These are phyloP conservation scores for Talaromyces ruber DNA, from an alignment of 495 filamentous ascomycete genomes.

Conservation along the genomic window DNA sequence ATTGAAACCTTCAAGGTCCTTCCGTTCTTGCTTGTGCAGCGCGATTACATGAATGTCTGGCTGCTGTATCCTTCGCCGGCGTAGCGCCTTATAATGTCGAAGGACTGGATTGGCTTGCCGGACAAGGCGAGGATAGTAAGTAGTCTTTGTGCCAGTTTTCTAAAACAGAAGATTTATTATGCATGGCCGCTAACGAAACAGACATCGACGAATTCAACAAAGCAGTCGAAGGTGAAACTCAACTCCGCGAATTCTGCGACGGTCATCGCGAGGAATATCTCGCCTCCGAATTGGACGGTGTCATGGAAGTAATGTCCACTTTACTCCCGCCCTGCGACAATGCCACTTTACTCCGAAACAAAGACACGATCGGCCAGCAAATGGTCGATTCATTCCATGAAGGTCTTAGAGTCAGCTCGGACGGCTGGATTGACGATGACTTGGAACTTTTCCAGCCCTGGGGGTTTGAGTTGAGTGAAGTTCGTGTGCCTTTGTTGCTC, in stretches of 20 bases:
- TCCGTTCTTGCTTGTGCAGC: not conserved
- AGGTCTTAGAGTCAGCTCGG: not conserved
- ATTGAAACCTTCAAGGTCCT: not conserved
- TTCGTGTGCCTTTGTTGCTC: not conserved
- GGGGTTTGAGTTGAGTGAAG: not conserved
- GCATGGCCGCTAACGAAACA: not conserved
- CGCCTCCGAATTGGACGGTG: not conserved
- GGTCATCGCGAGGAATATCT: not conserved
- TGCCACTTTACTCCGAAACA: not conserved
- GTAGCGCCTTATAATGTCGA: not conserved
- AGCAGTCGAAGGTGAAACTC: not conserved
- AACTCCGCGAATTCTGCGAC: not conserved
- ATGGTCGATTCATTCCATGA: not conserved
- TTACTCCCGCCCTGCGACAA: not conserved
- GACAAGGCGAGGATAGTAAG: conserved; percentile 1
- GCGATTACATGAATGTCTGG: not conserved
- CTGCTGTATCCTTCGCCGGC: not conserved
- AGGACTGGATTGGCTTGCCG: not conserved
- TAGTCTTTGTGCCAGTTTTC: not conserved
- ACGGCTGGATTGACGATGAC: conserved; percentile 4
- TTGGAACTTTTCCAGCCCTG: not conserved
- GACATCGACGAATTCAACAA: not conserved
- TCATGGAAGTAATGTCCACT: not conserved
- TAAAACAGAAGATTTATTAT: not conserved
- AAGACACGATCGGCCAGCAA: not conserved